phyloP scores from a whole-genome alignment of 768 basidiomycete species.

The Flagelloscypha sp. region DNA sequence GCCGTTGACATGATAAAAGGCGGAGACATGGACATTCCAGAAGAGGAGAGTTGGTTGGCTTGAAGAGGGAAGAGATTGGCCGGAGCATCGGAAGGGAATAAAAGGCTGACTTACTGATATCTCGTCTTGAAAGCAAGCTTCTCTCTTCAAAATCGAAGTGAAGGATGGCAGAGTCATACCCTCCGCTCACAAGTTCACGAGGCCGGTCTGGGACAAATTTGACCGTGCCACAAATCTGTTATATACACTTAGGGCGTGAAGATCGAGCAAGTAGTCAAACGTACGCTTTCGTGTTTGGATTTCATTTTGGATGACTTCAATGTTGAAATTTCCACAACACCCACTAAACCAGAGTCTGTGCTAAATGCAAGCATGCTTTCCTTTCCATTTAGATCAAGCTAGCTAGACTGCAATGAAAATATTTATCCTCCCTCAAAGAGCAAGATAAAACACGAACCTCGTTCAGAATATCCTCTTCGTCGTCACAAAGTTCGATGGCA shows the following conservation, averaged over 20 bases:
- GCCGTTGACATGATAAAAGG: conserved; percentile 65
- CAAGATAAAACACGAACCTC: conserved; percentile 41
- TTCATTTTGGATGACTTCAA: conserved; percentile 48
- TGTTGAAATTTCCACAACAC: conserved; percentile 52
- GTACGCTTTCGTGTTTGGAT: conserved; percentile 52
- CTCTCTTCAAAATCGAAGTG: conserved; percentile 61
- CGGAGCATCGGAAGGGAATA: neutral
- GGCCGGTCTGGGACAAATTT: conserved; percentile 67
- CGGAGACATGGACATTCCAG: conserved; percentile 56
- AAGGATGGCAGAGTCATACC: conserved; percentile 61
- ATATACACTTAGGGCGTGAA: no score
- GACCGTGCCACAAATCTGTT: conserved; percentile 62
- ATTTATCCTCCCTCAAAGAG: conserved; percentile 2
- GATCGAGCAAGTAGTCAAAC: conserved; percentile 15
- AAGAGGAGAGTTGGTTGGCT: conserved; percentile 33
- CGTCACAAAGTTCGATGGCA: conserved; percentile 37
- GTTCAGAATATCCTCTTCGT: conserved; percentile 54
- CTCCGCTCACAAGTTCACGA: conserved; percentile 66
- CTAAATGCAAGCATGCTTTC: conserved; percentile 53
- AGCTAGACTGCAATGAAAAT: conserved; percentile 30
- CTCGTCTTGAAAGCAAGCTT: conserved; percentile 46
- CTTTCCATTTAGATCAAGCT: conserved; percentile 58
- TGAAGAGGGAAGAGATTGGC: conserved; percentile 5
- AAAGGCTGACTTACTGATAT: conserved; percentile 40
- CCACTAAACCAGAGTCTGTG: conserved; percentile 61